Percentiles rank a stretch among this genome's conserved stretches.
phyloP scores from a whole-genome alignment of 306 rosid species.

The Gastrolobium bilobum region DNA sequence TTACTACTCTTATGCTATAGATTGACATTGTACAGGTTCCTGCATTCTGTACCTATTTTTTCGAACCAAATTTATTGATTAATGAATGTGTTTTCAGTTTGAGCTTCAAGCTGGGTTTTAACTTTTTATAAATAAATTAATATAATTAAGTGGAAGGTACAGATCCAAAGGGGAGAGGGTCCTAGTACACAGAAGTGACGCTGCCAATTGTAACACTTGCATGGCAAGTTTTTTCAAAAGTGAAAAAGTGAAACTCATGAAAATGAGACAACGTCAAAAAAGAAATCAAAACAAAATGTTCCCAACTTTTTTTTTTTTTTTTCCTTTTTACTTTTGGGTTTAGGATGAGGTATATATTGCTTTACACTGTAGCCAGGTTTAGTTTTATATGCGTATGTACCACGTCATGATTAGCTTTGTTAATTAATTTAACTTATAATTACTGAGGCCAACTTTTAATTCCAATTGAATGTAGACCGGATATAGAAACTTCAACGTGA shows the following conservation, averaged over 20 bases:
- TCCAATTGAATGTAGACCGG: constrained; percentile 17
- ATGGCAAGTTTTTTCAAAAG: constrained; percentile 65
- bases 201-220: constrained; percentile 59
- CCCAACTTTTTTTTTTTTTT: constrained; percentile 43
- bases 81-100: constrained; percentile 18
- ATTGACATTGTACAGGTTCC: constrained; percentile 33
- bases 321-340: constrained; percentile 33
- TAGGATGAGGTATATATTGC: constrained; percentile 37
- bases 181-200: constrained; percentile 48
- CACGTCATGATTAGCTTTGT: constrained; percentile 13
- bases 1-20: constrained; percentile 43
- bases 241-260: constrained; percentile 49
- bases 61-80: constrained; percentile 24
- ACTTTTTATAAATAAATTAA: constrained; percentile 32
- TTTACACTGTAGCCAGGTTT: constrained; percentile 30
- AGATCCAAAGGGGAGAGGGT: constrained; percentile 45
- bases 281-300: constrained; percentile 56
- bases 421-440: constrained; percentile 31
- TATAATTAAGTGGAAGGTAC: constrained; percentile 43
- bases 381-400: background rate
- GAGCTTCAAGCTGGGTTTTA: constrained; percentile 16
- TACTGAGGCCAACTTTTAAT: constrained; percentile 2
- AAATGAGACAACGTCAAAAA: constrained; percentile 57
- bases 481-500: constrained; percentile 24
- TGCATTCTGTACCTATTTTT: constrained; percentile 43